These are phyloP conservation scores for Puccinia hordei DNA, from an alignment of 1,284 basidiomycete genomes.

Conservation along the genomic window DNA sequence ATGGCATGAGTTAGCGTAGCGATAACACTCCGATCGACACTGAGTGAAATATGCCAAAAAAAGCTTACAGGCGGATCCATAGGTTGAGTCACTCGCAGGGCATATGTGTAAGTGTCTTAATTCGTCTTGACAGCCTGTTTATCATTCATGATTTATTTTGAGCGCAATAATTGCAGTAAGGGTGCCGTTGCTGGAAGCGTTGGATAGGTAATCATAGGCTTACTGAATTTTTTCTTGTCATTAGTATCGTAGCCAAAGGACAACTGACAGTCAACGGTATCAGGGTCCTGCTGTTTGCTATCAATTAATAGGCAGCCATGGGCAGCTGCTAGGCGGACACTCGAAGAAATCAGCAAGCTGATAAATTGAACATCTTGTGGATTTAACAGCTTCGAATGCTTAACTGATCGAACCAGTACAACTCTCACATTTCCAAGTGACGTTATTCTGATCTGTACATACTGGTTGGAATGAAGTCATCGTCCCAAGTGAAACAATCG, in stretches of 20 bases:
- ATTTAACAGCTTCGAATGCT: neutral
- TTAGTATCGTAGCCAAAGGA: neutral
- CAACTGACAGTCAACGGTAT: slow-evolving; percentile 4
- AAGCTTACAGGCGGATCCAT: neutral
- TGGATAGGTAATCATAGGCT: neutral
- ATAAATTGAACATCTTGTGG: neutral
- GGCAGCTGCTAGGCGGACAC: neutral
- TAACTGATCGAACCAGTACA: slow-evolving; percentile 9
- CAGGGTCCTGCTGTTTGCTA: slow-evolving; percentile 5
- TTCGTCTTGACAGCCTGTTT: neutral
- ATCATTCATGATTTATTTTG: neutral
- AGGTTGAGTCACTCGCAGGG: neutral
- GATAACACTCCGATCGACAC: neutral
- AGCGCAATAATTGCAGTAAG: too few relatives aligned
- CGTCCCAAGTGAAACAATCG: neutral
- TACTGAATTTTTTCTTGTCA: neutral
- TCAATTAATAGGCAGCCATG: neutral
- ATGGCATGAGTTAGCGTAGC: neutral
- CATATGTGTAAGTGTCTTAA: slow-evolving; percentile 1
- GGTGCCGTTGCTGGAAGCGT: neutral
- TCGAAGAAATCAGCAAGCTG: neutral
- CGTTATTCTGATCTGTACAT: neutral
- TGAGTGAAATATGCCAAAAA: neutral
- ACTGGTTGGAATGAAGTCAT: neutral
- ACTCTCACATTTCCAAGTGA: neutral